phyloP scores from a whole-genome alignment of 306 rosid species.

The Trichosanthes truncata region DNA sequence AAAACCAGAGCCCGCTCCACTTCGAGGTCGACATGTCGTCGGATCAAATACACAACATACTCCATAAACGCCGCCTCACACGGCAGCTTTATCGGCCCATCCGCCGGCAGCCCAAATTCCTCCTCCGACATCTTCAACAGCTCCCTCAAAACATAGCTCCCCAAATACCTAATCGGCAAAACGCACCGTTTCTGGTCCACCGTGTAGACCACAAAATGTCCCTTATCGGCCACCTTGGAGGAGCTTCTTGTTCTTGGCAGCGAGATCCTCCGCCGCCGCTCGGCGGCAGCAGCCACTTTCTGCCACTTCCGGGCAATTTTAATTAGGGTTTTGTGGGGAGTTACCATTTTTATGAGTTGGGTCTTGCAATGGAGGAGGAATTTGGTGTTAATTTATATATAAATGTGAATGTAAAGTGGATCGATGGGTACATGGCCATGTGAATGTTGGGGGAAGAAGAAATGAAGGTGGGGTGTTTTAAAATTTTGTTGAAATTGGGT shows the following conservation, averaged over 20 bases:
- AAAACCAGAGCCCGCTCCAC: slow-evolving; percentile 14
- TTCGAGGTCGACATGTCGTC: slow-evolving; percentile 8
- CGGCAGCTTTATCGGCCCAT: slow-evolving; percentile 24
- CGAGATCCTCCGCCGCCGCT: background rate
- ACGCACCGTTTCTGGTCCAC: slow-evolving; percentile 14
- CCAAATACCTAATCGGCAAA: slow-evolving; percentile 16
- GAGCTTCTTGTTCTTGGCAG: background rate
- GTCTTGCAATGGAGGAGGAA: background rate
- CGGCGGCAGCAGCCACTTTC: background rate
- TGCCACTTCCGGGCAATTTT: background rate
- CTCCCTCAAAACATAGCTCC: slow-evolving; percentile 13
- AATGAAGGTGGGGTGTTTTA: slow-evolving; percentile 1
- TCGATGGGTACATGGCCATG: background rate
- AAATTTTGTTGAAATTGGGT: background rate
- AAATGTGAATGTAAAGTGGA: background rate
- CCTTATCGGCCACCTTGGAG: slow-evolving; percentile 1
- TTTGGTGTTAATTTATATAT: background rate
- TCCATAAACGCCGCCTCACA: slow-evolving; percentile 29
- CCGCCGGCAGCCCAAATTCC: slow-evolving; percentile 20
- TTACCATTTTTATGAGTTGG: background rate
- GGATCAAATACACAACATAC: slow-evolving; percentile 18
- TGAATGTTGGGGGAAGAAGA: slow-evolving; percentile 6
- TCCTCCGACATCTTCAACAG: slow-evolving; percentile 20
- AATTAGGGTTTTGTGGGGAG: background rate
- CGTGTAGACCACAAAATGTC: slow-evolving; percentile 21